Conservation (phyloP, 495 filamentous ascomycete genomes). For the Penicillium macrosclerotiorum region DNA sequence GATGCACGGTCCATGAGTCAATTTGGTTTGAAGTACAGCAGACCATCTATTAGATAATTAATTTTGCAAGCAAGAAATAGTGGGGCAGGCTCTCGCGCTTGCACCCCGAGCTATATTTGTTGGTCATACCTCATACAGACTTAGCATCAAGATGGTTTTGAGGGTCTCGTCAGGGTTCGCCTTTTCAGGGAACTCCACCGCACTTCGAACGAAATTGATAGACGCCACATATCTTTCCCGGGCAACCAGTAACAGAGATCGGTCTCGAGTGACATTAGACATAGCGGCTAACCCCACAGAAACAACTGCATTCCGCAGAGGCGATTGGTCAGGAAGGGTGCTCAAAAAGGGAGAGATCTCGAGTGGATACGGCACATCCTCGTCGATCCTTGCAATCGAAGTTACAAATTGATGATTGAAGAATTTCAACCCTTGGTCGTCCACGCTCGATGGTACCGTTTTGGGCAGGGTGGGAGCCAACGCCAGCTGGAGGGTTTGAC, state of each 20-base stretch:
- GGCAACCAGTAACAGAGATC: constrained; percentile 11
- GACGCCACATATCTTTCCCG: constrained; percentile 20
- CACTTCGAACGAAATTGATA: constrained; percentile 15
- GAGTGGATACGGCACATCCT: not conserved
- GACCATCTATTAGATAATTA: constrained; percentile 18
- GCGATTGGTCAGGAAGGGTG: not conserved
- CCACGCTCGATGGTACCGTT: constrained; percentile 8
- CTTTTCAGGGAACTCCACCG: constrained; percentile 13
- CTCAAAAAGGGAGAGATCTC: constrained; percentile 4
- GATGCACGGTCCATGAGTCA: constrained; percentile 22
- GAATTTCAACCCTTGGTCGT: constrained; percentile 20
- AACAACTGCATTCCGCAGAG: constrained; percentile 19
- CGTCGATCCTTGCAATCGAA: not conserved
- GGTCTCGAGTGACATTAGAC: constrained; percentile 23
- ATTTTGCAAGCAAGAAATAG: not conserved
- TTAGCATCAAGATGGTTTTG: constrained; percentile 20
- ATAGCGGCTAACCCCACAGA: constrained; percentile 26
- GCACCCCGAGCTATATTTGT: not conserved
- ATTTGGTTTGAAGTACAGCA: constrained; percentile 12
- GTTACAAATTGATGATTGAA: constrained; percentile 20
- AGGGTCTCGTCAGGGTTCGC: constrained; percentile 12
- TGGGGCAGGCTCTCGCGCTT: not conserved
- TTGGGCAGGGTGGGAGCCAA: not conserved
- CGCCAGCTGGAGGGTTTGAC: not conserved
- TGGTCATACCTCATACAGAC: constrained; percentile 23